Evolutionary conservation across 768 basidiomycete genomes (phyloP).

Genomic region (Suillus variegatus): DNA sequence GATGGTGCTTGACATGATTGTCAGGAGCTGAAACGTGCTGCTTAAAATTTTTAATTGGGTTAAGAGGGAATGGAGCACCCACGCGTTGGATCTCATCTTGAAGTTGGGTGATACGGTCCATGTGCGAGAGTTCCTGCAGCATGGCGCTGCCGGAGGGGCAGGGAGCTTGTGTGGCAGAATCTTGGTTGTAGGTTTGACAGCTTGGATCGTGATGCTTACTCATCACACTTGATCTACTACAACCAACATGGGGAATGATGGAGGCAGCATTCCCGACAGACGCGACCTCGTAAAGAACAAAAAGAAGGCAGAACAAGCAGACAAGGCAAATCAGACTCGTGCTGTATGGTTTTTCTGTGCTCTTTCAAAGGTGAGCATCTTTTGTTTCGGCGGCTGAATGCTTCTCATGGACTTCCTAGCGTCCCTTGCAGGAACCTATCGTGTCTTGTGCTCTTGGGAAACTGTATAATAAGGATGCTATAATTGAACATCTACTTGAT

Average conservation of each 20-base stretch:
- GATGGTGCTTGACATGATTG: conserved; percentile 84
- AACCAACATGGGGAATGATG: conserved; percentile 78
- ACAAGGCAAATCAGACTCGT: conserved; percentile 86
- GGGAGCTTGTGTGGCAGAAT: background rate
- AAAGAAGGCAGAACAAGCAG: conserved; percentile 84
- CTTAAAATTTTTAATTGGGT: background rate
- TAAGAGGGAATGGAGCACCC: conserved; percentile 18
- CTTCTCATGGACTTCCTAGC: conserved; percentile 42
- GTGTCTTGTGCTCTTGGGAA: conserved; percentile 93
- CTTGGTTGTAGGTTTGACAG: background rate
- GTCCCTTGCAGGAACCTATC: conserved; percentile 83
- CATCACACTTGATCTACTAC: background rate
- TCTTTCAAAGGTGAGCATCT: conserved; percentile 78
- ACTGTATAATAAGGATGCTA: conserved; percentile 93
- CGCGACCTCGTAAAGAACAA: conserved; percentile 75
- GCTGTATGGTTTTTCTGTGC: conserved; percentile 94
- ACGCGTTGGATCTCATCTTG: conserved; percentile 94
- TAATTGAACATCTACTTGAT: conserved; percentile 89
- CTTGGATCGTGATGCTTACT: background rate
- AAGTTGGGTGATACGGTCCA: conserved; percentile 95
- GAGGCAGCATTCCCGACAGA: conserved; percentile 85
- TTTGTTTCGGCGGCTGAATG: background rate
- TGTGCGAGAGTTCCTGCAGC: conserved; percentile 91
- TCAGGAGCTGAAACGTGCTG: conserved; percentile 60
- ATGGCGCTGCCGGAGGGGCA: conserved; percentile 58